Evolutionary conservation across 768 basidiomycete genomes (phyloP).

Genomic region (Agrocybe praecox): DNA sequence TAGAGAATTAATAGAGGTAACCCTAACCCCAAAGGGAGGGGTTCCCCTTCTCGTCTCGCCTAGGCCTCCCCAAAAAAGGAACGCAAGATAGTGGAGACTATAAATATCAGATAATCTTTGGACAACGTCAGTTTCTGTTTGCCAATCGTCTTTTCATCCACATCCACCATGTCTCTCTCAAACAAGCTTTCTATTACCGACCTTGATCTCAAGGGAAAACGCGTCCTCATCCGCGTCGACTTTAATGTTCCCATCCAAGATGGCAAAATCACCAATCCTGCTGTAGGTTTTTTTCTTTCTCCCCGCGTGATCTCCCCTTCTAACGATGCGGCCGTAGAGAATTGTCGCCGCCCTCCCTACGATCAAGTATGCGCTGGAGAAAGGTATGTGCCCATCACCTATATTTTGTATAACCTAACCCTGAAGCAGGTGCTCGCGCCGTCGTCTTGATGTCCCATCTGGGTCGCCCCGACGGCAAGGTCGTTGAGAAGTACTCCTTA

Average conservation of each 20-base stretch:
- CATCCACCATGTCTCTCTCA: slow-evolving; percentile 81
- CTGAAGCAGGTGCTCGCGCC: slow-evolving; percentile 64
- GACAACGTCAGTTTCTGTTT: slow-evolving; percentile 12
- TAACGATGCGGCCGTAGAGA: slow-evolving; percentile 57
- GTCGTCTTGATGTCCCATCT: slow-evolving; percentile 98
- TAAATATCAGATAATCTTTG: slow-evolving; percentile 22
- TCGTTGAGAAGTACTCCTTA: slow-evolving; percentile 87
- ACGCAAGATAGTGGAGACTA: slow-evolving; percentile 10
- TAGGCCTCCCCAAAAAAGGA: slow-evolving; percentile 19
- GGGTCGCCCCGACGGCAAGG: slow-evolving; percentile 94
- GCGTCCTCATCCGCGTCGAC: slow-evolving; percentile 93
- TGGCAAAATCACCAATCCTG: slow-evolving; percentile 93
- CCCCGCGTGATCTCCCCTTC: slow-evolving; percentile 12
- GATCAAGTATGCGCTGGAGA: slow-evolving; percentile 88
- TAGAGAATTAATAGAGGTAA: slow-evolving; percentile 16
- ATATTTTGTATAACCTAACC: slow-evolving; percentile 10
- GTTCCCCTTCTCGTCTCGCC: neutral
- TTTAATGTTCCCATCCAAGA: slow-evolving; percentile 95
- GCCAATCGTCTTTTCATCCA: slow-evolving; percentile 13
- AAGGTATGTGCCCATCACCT: slow-evolving; percentile 49
- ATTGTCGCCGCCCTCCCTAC: slow-evolving; percentile 97
- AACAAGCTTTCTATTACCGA: slow-evolving; percentile 95
- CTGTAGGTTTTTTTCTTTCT: slow-evolving; percentile 56
- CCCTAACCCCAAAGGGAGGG: slow-evolving; percentile 27
- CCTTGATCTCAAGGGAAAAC: slow-evolving; percentile 83